Conservation (phyloP, 345 rosid genomes). For the Euclidium syriacum region DNA sequence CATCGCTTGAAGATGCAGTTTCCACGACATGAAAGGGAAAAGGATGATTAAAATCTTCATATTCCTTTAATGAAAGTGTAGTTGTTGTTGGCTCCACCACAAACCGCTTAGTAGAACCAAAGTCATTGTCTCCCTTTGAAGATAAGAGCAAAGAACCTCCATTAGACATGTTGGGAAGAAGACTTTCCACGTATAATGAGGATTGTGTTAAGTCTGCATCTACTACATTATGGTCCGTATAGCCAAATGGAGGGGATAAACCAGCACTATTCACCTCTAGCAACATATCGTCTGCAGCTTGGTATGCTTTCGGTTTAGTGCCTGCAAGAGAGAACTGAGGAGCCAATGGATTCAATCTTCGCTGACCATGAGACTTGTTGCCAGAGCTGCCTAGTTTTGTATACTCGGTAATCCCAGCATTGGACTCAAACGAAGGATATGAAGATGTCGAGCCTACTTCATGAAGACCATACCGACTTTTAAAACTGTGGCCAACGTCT, state of each 20-base stretch:
- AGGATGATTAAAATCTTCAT: constrained; percentile 6
- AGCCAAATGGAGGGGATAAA: background rate
- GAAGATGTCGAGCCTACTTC: constrained; percentile 27
- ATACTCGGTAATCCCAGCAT: constrained; percentile 19
- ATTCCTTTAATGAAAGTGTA: constrained; percentile 7
- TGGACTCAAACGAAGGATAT: constrained; percentile 18
- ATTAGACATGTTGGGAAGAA: constrained; percentile 7
- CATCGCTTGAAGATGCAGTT: constrained; percentile 2
- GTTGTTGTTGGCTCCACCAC: constrained; percentile 21
- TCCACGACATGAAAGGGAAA: constrained; percentile 20
- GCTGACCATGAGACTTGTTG: constrained; percentile 17
- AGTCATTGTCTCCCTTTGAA: background rate
- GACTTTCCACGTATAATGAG: background rate
- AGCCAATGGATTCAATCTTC: constrained; percentile 26
- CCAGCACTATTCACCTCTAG: background rate
- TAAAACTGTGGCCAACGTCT: constrained; percentile 13
- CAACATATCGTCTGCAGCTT: constrained; percentile 6
- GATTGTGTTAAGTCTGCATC: constrained; percentile 18
- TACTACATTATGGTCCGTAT: background rate
- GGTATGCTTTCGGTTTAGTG: constrained; percentile 16
- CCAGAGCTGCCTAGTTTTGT: constrained; percentile 22
- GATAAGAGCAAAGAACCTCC: constrained; percentile 15
- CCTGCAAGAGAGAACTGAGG: constrained; percentile 22
- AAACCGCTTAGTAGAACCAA: constrained; percentile 21
- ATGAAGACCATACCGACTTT: constrained; percentile 9